Evolutionary conservation across 495 filamentous ascomycete species (phyloP), one percentile per base, ranked within the genome.

Genomic region (Saxophila tyrrhenica): DNA sequence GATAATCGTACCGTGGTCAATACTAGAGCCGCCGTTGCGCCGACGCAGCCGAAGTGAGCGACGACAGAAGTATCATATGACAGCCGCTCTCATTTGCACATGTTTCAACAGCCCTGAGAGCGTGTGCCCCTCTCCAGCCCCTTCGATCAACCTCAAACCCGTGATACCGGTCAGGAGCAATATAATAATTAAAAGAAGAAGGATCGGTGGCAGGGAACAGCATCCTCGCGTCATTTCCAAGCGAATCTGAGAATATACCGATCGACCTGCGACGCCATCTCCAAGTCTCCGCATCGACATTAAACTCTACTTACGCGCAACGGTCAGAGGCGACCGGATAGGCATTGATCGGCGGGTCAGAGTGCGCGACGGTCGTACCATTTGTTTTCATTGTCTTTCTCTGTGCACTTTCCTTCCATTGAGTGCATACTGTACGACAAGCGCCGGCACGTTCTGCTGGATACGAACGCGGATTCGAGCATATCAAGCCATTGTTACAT

Each of bases 61-160:
- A n/a, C n/a, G n/a, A n/a, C n/a, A n/a, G n/a, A n/a, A n/a, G n/a
- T n/a, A n/a, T 32, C 49, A 39, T 39, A 15, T 32, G 25, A 51
- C 32, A 51, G 11, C 49, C 25, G 49, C 11, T 2, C 10, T 39
- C 23, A 41, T 51, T 51, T 21, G 49, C 32, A 21, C 49, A 51
- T 32, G 49, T 51, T 39, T 39, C 19, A 19, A 10, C 2, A 41
- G 29, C 32, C 29, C 29, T 11, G n/a, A 32, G 10, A 9, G 19
- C 24, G 32, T 15, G 47, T 5, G 47, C 22, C 22, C 13, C 32
- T 19, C 47, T 21, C 11, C 11, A 15, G n/a, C n/a, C n/a, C n/a
- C n/a, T n/a, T n/a, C n/a, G n/a, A n/a, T n/a, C n/a, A n/a, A n/a
- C n/a, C n/a, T n/a, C n/a, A n/a, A n/a, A n/a, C n/a, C n/a, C n/a